These are phyloP conservation scores for Bipolaris sorokiniana DNA, from an alignment of 2,329 filamentous ascomycete genomes.

Conservation along the genomic window DNA sequence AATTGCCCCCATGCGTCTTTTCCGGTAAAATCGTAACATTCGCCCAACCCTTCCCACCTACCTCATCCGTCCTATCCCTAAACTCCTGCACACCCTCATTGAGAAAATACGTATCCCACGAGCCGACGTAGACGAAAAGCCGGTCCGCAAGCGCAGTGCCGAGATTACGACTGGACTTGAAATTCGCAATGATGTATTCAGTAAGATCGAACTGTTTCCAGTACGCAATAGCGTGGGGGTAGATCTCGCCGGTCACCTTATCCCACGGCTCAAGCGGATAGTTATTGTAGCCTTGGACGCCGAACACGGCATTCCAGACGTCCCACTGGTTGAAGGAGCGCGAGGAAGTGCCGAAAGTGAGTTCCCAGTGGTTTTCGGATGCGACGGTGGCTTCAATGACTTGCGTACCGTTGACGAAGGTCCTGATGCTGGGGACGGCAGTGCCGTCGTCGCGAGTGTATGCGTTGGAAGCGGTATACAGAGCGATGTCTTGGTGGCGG, in stretches of 20 bases:
- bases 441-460: slow-evolving; percentile 38
- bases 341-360: slow-evolving; percentile 45
- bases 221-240: slow-evolving; percentile 44
- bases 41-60: slow-evolving; percentile 45
- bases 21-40: slow-evolving; percentile 45
- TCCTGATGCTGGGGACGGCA: slow-evolving; percentile 41
- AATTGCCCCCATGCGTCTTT: slow-evolving; percentile 44
- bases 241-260: slow-evolving; percentile 50
- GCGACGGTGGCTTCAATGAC: slow-evolving; percentile 33
- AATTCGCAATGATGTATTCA: slow-evolving; percentile 44
- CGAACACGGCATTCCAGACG: slow-evolving; percentile 49
- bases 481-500: slow-evolving; percentile 46
- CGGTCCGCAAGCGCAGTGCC: slow-evolving; percentile 40
- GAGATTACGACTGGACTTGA: slow-evolving; percentile 41
- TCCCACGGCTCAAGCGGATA: slow-evolving; percentile 51
- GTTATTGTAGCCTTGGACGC: slow-evolving; percentile 46
- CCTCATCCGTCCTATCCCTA: slow-evolving; percentile 40
- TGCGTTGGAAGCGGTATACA: slow-evolving; percentile 43
- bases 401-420: slow-evolving; percentile 33
- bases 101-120: slow-evolving; percentile 46
- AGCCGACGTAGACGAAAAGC: slow-evolving; percentile 47
- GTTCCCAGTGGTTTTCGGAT: slow-evolving; percentile 50
- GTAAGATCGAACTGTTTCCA: slow-evolving; percentile 49
- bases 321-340: slow-evolving; percentile 49
- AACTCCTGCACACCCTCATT: slow-evolving; percentile 48